Conservation (phyloP, 163 green algal genomes). For the Chloroidium sp. region DNA sequence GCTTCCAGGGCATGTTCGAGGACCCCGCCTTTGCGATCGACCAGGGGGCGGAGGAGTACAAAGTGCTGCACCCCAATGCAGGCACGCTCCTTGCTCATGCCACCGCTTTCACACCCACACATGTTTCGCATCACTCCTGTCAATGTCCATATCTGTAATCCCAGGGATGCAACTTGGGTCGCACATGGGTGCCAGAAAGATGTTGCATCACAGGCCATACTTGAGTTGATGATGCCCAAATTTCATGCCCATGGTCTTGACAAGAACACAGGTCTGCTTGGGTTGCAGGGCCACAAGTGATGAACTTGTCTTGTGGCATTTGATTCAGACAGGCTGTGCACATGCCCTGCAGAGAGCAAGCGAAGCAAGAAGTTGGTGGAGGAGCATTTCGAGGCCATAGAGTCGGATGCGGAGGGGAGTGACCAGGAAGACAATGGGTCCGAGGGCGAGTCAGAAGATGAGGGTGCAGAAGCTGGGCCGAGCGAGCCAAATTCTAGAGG, state of each 20-base stretch:
- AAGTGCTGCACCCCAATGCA: constrained; percentile 69
- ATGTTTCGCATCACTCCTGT: background rate
- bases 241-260: no score
- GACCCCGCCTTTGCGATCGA: constrained; percentile 74
- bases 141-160: background rate
- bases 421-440: background rate
- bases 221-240: no score
- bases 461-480: no score
- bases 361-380: constrained; percentile 46
- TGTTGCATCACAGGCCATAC: no score
- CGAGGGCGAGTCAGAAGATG: no score
- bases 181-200: no score
- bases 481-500: no score
- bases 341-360: constrained; percentile 20
- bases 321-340: constrained; percentile 2
- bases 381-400: constrained; percentile 68
- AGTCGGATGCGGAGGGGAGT: constrained; percentile 13
- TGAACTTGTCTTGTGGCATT: background rate
- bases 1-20: constrained; percentile 70
- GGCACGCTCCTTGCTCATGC: background rate
- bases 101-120: background rate
- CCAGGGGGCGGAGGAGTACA: constrained; percentile 61
- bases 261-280: no score
- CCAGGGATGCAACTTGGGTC: no score
- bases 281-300: no score